Evolutionary conservation across 805 yeast species (phyloP).

Genomic region (Kazachstania kunashirensis): DNA sequence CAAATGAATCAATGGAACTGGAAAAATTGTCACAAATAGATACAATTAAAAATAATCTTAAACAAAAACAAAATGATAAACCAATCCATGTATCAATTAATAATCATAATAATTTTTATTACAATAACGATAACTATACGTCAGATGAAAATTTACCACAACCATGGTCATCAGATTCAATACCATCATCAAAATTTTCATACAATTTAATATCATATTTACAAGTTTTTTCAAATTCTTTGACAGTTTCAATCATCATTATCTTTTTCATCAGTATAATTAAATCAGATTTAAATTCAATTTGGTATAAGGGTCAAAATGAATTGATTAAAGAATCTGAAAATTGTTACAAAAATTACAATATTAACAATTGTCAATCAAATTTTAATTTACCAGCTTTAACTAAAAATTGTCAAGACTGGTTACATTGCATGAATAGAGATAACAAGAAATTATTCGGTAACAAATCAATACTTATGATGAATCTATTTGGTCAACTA

Average conservation of each 20-base stretch:
- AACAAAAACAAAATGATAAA: constrained; percentile 9
- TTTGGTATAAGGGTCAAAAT: constrained; percentile 38
- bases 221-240: constrained; percentile 44
- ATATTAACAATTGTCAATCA: constrained; percentile 48
- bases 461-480: constrained; percentile 49
- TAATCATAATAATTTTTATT: constrained; percentile 23
- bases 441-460: constrained; percentile 34
- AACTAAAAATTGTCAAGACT: constrained; percentile 44
- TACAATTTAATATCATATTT: constrained; percentile 53
- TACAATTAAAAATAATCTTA: background rate
- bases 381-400: constrained; percentile 47
- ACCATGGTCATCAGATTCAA: constrained; percentile 48
- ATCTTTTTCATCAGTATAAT: constrained; percentile 41
- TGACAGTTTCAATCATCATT: constrained; percentile 37
- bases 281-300: constrained; percentile 42
- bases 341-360: constrained; percentile 42
- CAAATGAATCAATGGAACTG: background rate
- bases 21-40: background rate
- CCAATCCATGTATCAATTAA: constrained; percentile 15
- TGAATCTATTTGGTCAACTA: constrained; percentile 52
- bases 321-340: constrained; percentile 43
- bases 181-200: constrained; percentile 44
- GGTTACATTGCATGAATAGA: constrained; percentile 60
- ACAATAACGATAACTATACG: constrained; percentile 8
- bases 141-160: constrained; percentile 34